A percentile compares a stretch with the other conserved stretches of the same genome.
Conservation (phyloP, 192 early-diverging fungal genomes). For the Rhizophagus clarus region DNA sequence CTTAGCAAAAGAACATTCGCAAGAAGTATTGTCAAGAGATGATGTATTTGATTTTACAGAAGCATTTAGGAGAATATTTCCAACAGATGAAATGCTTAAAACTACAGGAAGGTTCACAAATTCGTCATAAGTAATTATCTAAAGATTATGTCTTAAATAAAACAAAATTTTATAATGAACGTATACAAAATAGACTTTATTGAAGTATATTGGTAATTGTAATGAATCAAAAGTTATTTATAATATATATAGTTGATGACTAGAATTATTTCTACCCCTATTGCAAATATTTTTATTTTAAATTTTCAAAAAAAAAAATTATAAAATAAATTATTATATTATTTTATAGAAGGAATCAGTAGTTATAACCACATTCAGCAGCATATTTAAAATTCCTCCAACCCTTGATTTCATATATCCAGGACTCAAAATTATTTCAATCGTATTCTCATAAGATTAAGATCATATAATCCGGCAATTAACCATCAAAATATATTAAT, state of each 20-base stretch:
- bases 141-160: not conserved
- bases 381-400: not conserved
- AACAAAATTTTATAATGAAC: not conserved
- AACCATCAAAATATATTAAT: not conserved
- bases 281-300: not conserved
- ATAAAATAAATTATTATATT: not conserved
- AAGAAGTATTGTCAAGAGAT: not conserved
- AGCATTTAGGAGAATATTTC: not conserved
- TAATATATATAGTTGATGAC: not conserved
- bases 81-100: not conserved
- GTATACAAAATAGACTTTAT: not conserved
- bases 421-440: not conserved
- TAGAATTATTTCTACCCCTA: not conserved
- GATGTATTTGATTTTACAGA: not conserved
- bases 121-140: not conserved
- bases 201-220: not conserved
- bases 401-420: not conserved
- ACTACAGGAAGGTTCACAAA: not conserved
- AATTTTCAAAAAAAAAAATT: not conserved
- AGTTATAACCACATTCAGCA: not conserved
- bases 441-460: not conserved
- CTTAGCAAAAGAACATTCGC: not conserved
- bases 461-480: not conserved
- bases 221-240: not conserved
- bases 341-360: not conserved